Evolutionary conservation across 2,329 filamentous ascomycete genomes (phyloP).

Genomic region (Aspergillus arachidicola): DNA sequence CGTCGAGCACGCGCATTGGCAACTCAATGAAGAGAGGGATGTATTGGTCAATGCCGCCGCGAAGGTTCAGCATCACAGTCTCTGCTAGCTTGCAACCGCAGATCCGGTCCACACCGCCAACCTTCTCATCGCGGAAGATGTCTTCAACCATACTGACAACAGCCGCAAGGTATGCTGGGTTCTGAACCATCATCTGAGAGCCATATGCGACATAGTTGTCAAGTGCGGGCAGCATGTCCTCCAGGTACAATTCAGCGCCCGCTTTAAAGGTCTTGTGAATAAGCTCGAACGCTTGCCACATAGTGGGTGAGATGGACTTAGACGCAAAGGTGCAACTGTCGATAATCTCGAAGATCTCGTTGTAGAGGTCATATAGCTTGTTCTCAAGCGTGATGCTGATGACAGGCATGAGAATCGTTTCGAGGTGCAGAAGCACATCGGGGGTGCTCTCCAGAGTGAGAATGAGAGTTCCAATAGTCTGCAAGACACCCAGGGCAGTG

Average conservation of each 20-base stretch:
- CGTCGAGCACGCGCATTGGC: constrained; percentile 77
- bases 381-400: constrained; percentile 96
- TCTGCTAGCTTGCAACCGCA: constrained; percentile 98
- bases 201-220: constrained; percentile 98
- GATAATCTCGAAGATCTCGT: constrained; percentile 98
- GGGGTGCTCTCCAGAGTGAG: constrained; percentile 96
- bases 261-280: constrained; percentile 97
- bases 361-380: constrained; percentile 96
- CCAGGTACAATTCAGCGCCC: constrained; percentile 92
- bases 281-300: constrained; percentile 98
- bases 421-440: constrained; percentile 90
- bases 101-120: constrained; percentile 90
- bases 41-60: constrained; percentile 83
- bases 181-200: constrained; percentile 75
- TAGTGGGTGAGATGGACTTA: constrained; percentile 90
- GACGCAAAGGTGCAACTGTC: constrained; percentile 98
- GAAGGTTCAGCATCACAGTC: constrained; percentile 93
- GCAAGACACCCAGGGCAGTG: constrained; percentile 89
- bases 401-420: constrained; percentile 95
- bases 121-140: constrained; percentile 90
- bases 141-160: constrained; percentile 92
- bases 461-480: constrained; percentile 97
- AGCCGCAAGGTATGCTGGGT: constrained; percentile 82
- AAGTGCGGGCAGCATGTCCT: constrained; percentile 96
- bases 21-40: constrained; percentile 86